Conservation (phyloP, 768 basidiomycete species). For the Pleurotus pulmonarius region DNA sequence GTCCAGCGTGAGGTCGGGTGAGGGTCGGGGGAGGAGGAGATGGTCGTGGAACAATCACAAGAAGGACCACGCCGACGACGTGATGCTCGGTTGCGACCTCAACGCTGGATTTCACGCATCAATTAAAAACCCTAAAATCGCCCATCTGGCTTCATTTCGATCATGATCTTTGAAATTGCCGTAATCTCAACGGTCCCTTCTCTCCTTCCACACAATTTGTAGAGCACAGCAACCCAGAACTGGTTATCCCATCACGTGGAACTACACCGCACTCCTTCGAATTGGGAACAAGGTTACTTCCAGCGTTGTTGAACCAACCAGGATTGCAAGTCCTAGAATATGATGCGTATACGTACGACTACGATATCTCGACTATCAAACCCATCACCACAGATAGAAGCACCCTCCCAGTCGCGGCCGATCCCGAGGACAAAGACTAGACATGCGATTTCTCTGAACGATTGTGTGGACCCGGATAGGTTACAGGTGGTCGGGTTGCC, state of each 20-base stretch:
- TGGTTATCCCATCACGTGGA: too few species aligned
- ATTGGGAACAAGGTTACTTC: not conserved
- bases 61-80: slow-evolving; percentile 1
- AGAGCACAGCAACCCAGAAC: too few species aligned
- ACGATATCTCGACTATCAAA: too few species aligned
- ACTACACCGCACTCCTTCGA: too few species aligned
- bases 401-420: too few species aligned
- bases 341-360: too few species aligned
- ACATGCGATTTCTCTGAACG: too few species aligned
- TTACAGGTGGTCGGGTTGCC: too few species aligned
- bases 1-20: slow-evolving; percentile 24
- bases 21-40: slow-evolving; percentile 3
- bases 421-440: too few species aligned
- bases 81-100: not conserved
- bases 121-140: not conserved
- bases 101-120: not conserved
- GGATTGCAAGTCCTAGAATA: too few species aligned
- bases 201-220: not conserved
- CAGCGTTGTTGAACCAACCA: not conserved
- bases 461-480: too few species aligned
- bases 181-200: not conserved
- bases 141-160: not conserved
- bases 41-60: slow-evolving; percentile 4
- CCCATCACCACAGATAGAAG: too few species aligned
- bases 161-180: not conserved